These are phyloP conservation scores for Cornus controversa DNA, from an alignment of 148 eudicot genomes.

Conservation along the genomic window DNA sequence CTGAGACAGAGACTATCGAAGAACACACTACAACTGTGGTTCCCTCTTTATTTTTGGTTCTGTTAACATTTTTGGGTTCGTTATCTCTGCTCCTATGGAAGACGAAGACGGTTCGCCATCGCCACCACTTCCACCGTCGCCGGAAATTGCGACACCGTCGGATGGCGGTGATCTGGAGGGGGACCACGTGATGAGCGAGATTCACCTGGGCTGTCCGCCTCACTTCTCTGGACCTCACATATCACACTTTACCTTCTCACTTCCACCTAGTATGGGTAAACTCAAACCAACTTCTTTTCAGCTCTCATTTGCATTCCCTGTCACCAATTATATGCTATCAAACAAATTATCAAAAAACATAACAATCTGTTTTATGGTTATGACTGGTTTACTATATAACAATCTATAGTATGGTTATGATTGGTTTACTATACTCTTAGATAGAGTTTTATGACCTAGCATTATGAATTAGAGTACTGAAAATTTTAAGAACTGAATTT, in stretches of 20 bases:
- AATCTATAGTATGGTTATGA: not conserved
- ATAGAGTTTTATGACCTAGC: not conserved
- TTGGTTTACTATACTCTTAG: not conserved
- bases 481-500: too few relatives aligned
- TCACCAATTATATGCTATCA: not conserved
- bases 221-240: constrained; percentile 46
- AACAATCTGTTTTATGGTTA: not conserved
- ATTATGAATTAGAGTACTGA: not conserved
- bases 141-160: constrained; percentile 5
- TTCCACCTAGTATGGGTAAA: constrained; percentile 36
- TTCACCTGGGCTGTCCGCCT: constrained; percentile 91
- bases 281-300: not conserved
- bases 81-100: not conserved
- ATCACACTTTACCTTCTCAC: constrained; percentile 66
- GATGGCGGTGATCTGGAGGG: constrained; percentile 23
- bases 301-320: not conserved
- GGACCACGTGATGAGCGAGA: constrained; percentile 85
- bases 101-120: not conserved
- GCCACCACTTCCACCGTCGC: constrained; percentile 12
- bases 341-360: not conserved
- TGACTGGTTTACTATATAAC: not conserved
- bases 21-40: too few relatives aligned
- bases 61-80: too few relatives aligned
- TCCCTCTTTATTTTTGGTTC: too few relatives aligned
- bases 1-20: too few relatives aligned